Conservation (phyloP, 441 rosid genomes). For the Populus hybrid region DNA sequence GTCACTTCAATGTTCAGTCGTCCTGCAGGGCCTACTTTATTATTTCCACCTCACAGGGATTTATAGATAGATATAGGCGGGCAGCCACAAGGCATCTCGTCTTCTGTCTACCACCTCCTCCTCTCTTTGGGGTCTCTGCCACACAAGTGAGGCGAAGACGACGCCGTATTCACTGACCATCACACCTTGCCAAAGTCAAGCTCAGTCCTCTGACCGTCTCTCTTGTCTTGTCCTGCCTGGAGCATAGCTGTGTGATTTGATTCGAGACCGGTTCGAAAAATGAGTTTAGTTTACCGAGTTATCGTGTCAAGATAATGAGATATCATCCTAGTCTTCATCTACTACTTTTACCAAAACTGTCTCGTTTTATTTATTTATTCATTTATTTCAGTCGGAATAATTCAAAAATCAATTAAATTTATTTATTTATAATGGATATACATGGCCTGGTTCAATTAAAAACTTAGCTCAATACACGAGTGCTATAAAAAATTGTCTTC, state of each 20-base stretch:
- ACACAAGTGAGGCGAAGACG: neutral
- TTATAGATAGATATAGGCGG: neutral
- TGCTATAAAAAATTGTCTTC: neutral
- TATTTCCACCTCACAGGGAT: neutral
- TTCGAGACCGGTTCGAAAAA: too few species aligned
- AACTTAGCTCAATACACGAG: too few species aligned
- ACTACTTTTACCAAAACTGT: too few species aligned
- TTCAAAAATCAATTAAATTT: too few species aligned
- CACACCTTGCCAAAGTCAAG: neutral
- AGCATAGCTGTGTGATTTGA: too few species aligned
- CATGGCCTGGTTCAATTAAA: too few species aligned
- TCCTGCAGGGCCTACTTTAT: neutral
- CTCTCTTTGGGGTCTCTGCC: neutral
- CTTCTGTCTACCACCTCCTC: neutral
- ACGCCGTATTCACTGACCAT: neutral
- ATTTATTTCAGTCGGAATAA: too few species aligned
- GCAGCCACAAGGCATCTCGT: neutral
- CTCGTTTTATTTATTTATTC: too few species aligned
- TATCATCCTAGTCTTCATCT: too few species aligned
- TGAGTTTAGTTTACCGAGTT: too few species aligned
- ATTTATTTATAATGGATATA: too few species aligned
- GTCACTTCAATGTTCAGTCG: neutral
- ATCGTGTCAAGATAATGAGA: too few species aligned
- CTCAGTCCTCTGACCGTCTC: neutral
- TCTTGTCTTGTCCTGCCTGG: neutral